These are phyloP conservation scores for Globisporangium yorkense DNA, from an alignment of 352 stramenopile genomes.

Conservation along the genomic window DNA sequence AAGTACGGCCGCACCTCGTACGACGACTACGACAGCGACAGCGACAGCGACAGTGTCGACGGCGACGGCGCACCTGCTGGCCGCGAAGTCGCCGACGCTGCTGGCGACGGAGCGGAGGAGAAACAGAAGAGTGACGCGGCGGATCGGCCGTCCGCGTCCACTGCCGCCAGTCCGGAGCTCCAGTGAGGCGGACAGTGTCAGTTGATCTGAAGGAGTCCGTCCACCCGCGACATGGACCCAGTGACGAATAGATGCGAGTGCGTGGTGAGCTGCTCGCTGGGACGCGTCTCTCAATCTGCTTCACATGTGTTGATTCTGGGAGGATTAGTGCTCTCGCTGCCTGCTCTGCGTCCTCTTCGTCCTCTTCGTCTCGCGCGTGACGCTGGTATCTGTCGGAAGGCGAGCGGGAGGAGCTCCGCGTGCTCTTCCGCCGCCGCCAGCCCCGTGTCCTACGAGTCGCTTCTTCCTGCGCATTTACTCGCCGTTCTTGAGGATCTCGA, in stretches of 20 bases:
- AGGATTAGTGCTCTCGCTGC: not conserved
- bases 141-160: not conserved
- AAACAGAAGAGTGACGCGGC: not conserved
- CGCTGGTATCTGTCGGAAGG: not conserved
- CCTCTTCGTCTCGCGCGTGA: too few species aligned
- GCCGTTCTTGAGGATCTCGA: constrained; percentile 74
- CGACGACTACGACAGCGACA: constrained; percentile 55
- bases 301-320: not conserved
- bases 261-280: not conserved
- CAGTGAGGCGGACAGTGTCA: not conserved
- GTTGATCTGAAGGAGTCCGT: not conserved
- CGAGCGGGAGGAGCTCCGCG: not conserved
- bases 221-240: not conserved
- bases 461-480: constrained; percentile 23
- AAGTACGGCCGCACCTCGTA: constrained; percentile 39
- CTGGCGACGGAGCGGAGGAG: not conserved
- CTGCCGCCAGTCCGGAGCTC: not conserved
- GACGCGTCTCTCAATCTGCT: not conserved
- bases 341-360: not conserved
- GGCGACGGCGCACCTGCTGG: constrained; percentile 2
- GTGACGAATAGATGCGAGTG: not conserved
- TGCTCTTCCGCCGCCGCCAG: too few species aligned
- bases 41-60: constrained; percentile 5
- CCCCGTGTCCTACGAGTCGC: not conserved
- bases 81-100: not conserved